Evolutionary conservation across 2,329 filamentous ascomycete species (phyloP).

Genomic region (Alternaria sp.): DNA sequence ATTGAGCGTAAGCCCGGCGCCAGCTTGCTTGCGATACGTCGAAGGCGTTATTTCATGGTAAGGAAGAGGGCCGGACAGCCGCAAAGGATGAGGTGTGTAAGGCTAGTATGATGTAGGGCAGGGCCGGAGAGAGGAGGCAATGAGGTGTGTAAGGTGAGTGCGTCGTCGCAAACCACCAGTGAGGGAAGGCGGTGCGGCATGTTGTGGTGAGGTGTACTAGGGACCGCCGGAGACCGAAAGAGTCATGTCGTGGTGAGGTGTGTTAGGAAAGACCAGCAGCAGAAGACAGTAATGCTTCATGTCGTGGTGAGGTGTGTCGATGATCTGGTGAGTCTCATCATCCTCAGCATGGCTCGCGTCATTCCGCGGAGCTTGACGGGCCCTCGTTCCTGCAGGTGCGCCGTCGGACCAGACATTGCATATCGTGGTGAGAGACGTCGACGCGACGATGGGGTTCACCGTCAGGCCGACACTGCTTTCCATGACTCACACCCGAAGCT

Average conservation of each 20-base stretch:
- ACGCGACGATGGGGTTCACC: not conserved
- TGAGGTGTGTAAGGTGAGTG: not conserved
- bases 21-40: not conserved
- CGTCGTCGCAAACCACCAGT: not conserved
- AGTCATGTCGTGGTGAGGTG: not conserved
- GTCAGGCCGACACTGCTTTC: not conserved
- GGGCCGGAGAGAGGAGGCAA: not conserved
- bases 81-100: not conserved
- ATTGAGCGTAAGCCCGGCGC: conserved; percentile 21
- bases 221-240: not conserved
- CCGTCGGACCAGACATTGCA: not conserved
- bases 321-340: accelerated
- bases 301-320: not conserved
- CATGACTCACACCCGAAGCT: not conserved
- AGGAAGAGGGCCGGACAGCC: not conserved
- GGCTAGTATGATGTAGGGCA: not conserved
- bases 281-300: not conserved
- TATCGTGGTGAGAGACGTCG: not conserved
- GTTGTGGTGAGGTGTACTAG: not conserved
- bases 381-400: not conserved
- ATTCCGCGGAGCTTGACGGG: not conserved
- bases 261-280: not conserved
- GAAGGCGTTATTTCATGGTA: not conserved
- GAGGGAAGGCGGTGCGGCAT: not conserved
- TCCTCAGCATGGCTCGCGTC: not conserved